Base-by-base conservation (phyloP, 1,139 yeast species). In the Saccharomycopsis crataegensis region DNA sequence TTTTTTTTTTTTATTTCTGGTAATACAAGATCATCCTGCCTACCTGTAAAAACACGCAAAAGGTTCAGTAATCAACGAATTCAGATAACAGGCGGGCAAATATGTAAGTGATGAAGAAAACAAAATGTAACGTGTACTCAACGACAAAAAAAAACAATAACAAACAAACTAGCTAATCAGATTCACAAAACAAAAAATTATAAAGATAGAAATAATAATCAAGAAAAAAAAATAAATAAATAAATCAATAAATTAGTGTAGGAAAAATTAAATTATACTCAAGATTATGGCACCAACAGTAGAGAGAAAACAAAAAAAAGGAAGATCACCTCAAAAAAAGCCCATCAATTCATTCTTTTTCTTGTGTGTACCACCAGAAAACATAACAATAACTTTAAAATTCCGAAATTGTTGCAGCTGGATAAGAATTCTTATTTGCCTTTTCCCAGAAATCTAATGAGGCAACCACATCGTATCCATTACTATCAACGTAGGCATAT, bases 401-500 rank as follows among this genome's bases (percentile, higher is more conserved):
- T 16, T 43, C 45, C 12, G 22, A 4, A 43, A 38, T 14, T 22
- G 17, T 48, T 16, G 31, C n/a, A 14, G 22, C 16, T 12, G 44
- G 45, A 28, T 14, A 48, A 33, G 31, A 42, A 32, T 41, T 48
- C 43, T 51, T 48, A 31, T 53, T 56, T 7, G 58, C 58, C 41
- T 56, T 56, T 37, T 51, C 86, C 89, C 89, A 89, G 69, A 93
- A 93, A 70, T 91, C 97, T 59, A 93, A 75, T 50, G 94, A 83
- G 1, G 93, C 94, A 61, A 93, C 93, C 53, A 90, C 91, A 66
- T 93, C 98, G 62, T 79, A 83, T 2, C 98, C 98, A 58, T 80
- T 79, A 60, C 87, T 96, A 62, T 84, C 86, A 65, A 91, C 98
- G 65, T 91, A 89, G 1, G 90, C 97, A 68, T 90, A 93, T 69